These are phyloP conservation scores for Fusarium buharicum DNA, from an alignment of 2,329 filamentous ascomycete species.

Conservation along the genomic window DNA sequence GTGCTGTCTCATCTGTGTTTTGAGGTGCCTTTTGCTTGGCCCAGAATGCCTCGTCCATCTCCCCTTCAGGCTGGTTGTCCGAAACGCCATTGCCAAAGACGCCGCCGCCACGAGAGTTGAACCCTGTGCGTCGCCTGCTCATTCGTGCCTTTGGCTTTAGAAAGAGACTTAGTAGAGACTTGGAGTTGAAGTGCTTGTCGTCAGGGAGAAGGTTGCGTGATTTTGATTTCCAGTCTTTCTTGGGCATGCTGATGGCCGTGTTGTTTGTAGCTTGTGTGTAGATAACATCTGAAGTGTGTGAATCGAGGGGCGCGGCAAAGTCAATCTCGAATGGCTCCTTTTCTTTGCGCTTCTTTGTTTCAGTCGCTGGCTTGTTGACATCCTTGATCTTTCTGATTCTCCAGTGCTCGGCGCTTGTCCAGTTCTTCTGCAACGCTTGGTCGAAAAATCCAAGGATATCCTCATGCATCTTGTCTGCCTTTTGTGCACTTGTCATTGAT, in stretches of 20 bases:
- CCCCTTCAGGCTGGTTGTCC: slow-evolving; percentile 70
- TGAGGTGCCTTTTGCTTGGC: slow-evolving; percentile 73
- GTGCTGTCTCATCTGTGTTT: slow-evolving; percentile 63
- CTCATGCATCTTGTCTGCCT: slow-evolving; percentile 79
- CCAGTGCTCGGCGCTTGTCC: slow-evolving; percentile 99
- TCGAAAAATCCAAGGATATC: slow-evolving; percentile 99
- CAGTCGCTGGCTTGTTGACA: slow-evolving; percentile 69
- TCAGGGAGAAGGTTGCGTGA: slow-evolving; percentile 92
- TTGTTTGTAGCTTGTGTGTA: slow-evolving; percentile 85
- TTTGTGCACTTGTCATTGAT: slow-evolving; percentile 75
- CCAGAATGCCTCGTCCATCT: slow-evolving; percentile 97
- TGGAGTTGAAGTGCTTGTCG: slow-evolving; percentile 98
- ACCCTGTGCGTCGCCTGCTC: slow-evolving; percentile 69
- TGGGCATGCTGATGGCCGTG: slow-evolving; percentile 83
- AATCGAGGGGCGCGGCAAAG: slow-evolving; percentile 80
- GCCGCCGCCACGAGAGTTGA: slow-evolving; percentile 55
- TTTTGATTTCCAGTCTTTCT: slow-evolving; percentile 96
- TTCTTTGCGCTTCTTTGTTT: slow-evolving; percentile 80
- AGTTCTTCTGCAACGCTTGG: slow-evolving; percentile 95
- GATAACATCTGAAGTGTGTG: slow-evolving; percentile 76
- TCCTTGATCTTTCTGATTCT: slow-evolving; percentile 93
- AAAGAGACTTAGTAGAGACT: slow-evolving; percentile 88
- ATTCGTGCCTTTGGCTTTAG: slow-evolving; percentile 92
- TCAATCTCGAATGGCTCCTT: slow-evolving; percentile 97
- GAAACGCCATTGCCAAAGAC: slow-evolving; percentile 57